Base-by-base conservation (phyloP, 2,329 filamentous ascomycete species). In the Fusarium poae region DNA sequence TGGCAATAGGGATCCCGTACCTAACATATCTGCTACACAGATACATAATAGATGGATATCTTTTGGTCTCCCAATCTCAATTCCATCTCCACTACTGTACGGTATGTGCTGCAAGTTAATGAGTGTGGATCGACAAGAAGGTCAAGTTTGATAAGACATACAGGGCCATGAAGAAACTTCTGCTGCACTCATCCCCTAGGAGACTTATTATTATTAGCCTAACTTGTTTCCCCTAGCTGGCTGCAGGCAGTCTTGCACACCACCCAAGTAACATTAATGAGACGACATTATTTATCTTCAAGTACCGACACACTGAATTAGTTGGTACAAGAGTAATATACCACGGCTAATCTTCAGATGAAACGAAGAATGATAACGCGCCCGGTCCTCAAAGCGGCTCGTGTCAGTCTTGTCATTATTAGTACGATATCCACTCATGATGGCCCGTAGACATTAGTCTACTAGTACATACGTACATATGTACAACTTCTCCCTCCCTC, bases 21-120 rank as follows among this genome's bases (percentile, higher is more conserved):
- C 6, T 49, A 27, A 23, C 30, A 37, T 27, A 51, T 37, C 44
- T 42, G 32, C 29, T 50, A 25, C 27, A 29, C 5, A 29, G n/a
- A 39, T 39, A 10, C 18, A 39, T 12, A 39, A 39, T 20, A 15
- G 10, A 54, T 54, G 51, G 18, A 40, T 35, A 51, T 51, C 15
- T 39, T 40, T 40, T 40, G 42, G 42, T 62, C 54, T 58, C 42
- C 51, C 59, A 66, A 63, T 70, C 57, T 30, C 35, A 27, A 57
- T 59, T 25, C 40, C 35, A 42, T 29, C 53, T 52, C 62, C 60
- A 60, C 53, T 65, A 39, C 10, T 23, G 29, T 43, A 27, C 35
- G 61, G 61, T 60, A 64, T 58, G 53, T 53, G 46, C 53, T 65
- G 61, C 54, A 65, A 61, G 61, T 59, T 65, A 60, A 65, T 65